Base-by-base conservation (phyloP, 2,329 filamentous ascomycete species). In the Coniochaeta sp. region DNA sequence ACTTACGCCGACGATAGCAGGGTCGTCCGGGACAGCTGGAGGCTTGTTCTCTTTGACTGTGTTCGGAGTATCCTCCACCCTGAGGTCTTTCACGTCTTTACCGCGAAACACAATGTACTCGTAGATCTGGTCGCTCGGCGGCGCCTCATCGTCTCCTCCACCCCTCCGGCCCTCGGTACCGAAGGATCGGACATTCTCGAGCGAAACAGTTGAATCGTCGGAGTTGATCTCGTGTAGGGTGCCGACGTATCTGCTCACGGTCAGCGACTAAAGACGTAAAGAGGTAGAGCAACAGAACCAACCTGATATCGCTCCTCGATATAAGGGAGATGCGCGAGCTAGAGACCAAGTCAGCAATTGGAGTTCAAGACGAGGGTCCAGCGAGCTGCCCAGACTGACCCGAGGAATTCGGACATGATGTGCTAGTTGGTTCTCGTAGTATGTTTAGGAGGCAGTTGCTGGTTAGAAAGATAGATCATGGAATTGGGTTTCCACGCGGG, bases 91-190 rank as follows among this genome's bases (percentile, higher is more conserved):
- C 66, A 99, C 94, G 76, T 99, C 94, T 69, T 90, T 96, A 61
- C 94, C 94, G 55, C 92, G 87, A 71, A 99, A 99, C 58, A 99
- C 91, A 65, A 99, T 97, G 74, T 96, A 97, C 68, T 97, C 94
- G 76, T 96, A 99, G 64, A 96, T 81, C 67, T 89, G 89, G 56
- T 94, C 86, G 30, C 89, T 92, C 3, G 90, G 81, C 32, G 87
- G 74, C 53, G 96, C 87, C 71, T 96, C 91, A 57, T 95, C 88
- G 16, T 86, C 81, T 16, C 86, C 85, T 60, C 86, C 84, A 59
- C 79, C 82, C 65, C 86, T 86, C 58, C 94, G 89, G 52, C 91
- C 91, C 74, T 99, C 94, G 27, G 94, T 96, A 61, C 94, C 94
- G 66, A 86, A 95, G 3, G 92, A 97, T 57, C 85, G 83, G 67